Evolutionary conservation across 495 filamentous ascomycete species (phyloP).

Genomic region (Talaromyces trachyspermus): DNA sequence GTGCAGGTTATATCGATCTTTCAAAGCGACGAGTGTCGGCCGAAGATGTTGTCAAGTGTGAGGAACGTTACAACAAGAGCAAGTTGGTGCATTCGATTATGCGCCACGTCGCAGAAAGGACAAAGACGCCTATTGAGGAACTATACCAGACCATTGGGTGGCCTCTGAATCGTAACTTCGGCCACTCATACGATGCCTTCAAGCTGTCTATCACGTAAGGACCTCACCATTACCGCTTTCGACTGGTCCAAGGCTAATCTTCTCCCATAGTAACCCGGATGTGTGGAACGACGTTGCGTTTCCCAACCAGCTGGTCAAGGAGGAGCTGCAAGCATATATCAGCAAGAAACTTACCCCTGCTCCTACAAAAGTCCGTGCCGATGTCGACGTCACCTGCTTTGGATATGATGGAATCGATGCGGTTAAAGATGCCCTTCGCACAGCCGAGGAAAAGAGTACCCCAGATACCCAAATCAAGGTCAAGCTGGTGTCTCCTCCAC

Average conservation of each 20-base stretch:
- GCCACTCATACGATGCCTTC: constrained; percentile 94
- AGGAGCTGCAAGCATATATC: constrained; percentile 88
- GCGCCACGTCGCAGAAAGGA: constrained; percentile 96
- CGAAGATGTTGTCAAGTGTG: constrained; percentile 95
- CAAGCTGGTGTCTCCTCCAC: constrained; percentile 86
- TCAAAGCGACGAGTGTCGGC: constrained; percentile 96
- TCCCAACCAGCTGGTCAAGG: constrained; percentile 74
- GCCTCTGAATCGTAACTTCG: constrained; percentile 96
- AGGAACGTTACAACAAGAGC: constrained; percentile 98
- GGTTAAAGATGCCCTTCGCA: constrained; percentile 81
- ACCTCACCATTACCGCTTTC: neutral
- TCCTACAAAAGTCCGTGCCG: constrained; percentile 94
- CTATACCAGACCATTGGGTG: constrained; percentile 92
- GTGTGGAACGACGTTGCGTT: constrained; percentile 92
- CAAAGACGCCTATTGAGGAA: constrained; percentile 81
- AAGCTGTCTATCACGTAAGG: constrained; percentile 95
- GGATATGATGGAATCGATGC: constrained; percentile 98
- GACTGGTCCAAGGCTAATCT: neutral
- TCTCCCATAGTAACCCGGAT: constrained; percentile 66
- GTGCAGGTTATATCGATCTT: constrained; percentile 87
- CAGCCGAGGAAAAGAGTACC: constrained; percentile 83
- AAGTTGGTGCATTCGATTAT: constrained; percentile 98
- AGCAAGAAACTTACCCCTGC: constrained; percentile 92
- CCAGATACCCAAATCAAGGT: constrained; percentile 91
- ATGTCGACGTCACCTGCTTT: constrained; percentile 98